phyloP scores from a whole-genome alignment of 805 yeast genomes.

The Hanseniaspora clermontiae region DNA sequence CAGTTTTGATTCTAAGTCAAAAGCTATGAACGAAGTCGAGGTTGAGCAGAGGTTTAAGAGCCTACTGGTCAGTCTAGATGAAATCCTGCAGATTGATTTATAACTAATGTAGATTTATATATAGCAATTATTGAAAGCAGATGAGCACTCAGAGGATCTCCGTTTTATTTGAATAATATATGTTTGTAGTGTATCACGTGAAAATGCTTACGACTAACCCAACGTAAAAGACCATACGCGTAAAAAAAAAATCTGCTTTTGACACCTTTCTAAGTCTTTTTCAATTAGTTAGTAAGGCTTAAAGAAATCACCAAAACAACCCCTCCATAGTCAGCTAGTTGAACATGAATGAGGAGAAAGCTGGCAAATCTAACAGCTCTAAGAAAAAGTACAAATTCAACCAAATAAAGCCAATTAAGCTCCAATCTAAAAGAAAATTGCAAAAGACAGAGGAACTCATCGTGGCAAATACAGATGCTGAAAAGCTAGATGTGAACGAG shows the following conservation, averaged over 20 bases:
- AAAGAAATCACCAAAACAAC: background rate
- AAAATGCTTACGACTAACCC: background rate
- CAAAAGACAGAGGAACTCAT: background rate
- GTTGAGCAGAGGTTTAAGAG: background rate
- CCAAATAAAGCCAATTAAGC: background rate
- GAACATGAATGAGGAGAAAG: background rate
- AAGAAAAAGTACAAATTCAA: conserved; percentile 5
- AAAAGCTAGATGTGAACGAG: background rate
- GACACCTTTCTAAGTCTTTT: background rate
- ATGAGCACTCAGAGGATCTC: no score
- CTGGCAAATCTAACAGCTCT: background rate
- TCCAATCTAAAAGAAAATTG: background rate
- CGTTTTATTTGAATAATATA: background rate
- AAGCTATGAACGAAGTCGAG: background rate
- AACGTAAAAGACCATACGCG: background rate
- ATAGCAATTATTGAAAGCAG: no score
- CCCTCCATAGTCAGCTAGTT: background rate
- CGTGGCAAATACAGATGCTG: no score
- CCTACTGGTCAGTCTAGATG: background rate
- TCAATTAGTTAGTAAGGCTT: no score
- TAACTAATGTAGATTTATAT: background rate
- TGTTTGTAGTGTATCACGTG: background rate
- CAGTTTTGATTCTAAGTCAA: background rate
- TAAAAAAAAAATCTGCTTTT: background rate
- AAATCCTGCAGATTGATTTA: background rate